A percentile compares a stretch with the other conserved stretches of the same genome.
These are phyloP conservation scores for Pseudogymnoascus verrucosus DNA, from an alignment of 2,329 filamentous ascomycete genomes.

Conservation along the genomic window DNA sequence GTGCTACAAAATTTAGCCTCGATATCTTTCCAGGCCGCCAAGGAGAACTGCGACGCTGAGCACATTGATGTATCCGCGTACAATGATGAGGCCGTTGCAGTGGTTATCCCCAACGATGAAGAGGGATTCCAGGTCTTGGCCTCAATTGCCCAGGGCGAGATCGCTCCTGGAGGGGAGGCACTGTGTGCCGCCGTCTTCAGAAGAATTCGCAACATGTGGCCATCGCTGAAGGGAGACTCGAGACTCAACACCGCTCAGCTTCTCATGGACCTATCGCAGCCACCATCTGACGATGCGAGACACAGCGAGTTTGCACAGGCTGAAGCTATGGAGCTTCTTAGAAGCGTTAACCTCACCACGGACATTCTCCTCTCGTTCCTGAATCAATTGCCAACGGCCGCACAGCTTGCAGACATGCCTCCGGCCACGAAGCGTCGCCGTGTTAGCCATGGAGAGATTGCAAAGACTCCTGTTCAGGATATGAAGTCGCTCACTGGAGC, in stretches of 20 bases:
- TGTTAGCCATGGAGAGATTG: conserved; percentile 64
- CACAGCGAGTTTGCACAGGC: conserved; percentile 35
- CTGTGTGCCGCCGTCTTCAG: conserved; percentile 59
- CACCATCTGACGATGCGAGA: conserved; percentile 25
- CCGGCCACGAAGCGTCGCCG: conserved; percentile 72
- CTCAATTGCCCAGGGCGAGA: conserved; percentile 38
- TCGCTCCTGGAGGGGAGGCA: conserved; percentile 36
- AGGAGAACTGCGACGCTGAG: conserved; percentile 41
- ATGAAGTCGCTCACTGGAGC: conserved; percentile 58
- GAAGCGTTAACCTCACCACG: conserved; percentile 64
- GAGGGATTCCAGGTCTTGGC: conserved; percentile 49
- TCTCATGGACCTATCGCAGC: conserved; percentile 54
- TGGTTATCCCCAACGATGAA: conserved; percentile 46
- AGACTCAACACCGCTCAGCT: conserved; percentile 52
- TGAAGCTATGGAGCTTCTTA: conserved; percentile 64
- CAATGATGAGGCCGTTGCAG: conserved; percentile 44
- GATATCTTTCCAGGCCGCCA: conserved; percentile 43
- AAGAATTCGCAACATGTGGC: conserved; percentile 65
- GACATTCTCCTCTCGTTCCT: conserved; percentile 65
- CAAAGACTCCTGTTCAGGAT: conserved; percentile 51
- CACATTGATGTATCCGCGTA: conserved; percentile 39
- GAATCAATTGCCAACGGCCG: conserved; percentile 63
- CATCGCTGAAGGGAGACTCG: conserved; percentile 56
- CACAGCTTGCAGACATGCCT: conserved; percentile 62
- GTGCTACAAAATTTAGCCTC: conserved; percentile 61